Base-by-base conservation (phyloP, 805 yeast genomes). In the Wickerhamiella vanderwaltii region DNA sequence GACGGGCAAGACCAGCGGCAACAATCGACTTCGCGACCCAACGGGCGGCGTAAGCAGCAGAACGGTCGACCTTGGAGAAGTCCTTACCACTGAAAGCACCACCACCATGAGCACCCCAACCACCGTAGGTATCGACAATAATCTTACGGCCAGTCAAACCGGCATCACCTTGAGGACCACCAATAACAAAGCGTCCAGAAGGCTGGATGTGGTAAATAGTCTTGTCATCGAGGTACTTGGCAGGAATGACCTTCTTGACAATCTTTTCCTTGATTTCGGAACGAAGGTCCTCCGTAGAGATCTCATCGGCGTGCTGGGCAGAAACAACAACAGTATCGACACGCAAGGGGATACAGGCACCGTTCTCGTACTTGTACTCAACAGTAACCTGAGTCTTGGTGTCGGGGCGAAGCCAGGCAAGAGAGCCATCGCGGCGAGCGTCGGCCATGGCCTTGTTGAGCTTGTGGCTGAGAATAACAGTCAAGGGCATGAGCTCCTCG, bases 81-180 rank as follows among this genome's bases (percentile, higher is more conserved):
- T 91, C 98, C 76, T 91, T 91, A 69, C 98, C 98, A 51, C 95
- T 82, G 86, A 91, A 91, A 52, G 98, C 98, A 75, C 98, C 98
- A 75, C 98, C 98, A 71, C 98, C 98, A 75, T 91, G 98, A 61
- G 98, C 97, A 70, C 98, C 96, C 93, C 98, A 93, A 61, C 98
- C 98, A 73, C 98, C 98, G 72, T 91, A 91, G 52, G 98, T 94
- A 69, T 91, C 98, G 64, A 91, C 98, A 60, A 91, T 91, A 68
- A 91, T 91, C 75, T 91, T 91, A 74, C 98, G 85, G 68, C 98
- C 98, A 55, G 98, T 91, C 63, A 91, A 73, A 75, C 98, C 98
- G 54, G 98, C 98, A 66, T 91, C 98, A 77, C 98, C 98, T 71
- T 91, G 98, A 56, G 98, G 98, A 67, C 98, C 98, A 72, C 98